Conservation (phyloP, 106 monocot species). For the Dioscorea dumetorum region DNA sequence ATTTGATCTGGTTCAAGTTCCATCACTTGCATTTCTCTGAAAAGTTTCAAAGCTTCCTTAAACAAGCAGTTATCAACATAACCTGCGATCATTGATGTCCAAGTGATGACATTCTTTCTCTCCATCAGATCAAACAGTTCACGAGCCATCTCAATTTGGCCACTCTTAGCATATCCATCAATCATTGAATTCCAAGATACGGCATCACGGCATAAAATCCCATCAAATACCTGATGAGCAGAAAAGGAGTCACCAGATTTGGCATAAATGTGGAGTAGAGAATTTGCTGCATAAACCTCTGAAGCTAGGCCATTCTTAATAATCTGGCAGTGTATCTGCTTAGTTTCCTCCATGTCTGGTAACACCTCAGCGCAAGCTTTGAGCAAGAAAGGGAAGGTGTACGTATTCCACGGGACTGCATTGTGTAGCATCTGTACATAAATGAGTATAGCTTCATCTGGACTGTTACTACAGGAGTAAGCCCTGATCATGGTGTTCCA, state of each 20-base stretch:
- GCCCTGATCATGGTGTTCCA: constrained; percentile 22
- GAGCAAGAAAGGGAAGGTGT: constrained; percentile 25
- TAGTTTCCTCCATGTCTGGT: background rate
- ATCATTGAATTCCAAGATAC: constrained; percentile 14
- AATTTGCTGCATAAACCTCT: constrained; percentile 14
- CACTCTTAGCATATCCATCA: constrained; percentile 8
- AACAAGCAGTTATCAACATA: constrained; percentile 3
- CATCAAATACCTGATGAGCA: background rate
- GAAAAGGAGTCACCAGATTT: background rate
- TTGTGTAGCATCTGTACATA: constrained; percentile 9
- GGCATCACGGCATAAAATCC: background rate
- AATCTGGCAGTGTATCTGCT: constrained; percentile 8
- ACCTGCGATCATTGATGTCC: constrained; percentile 16
- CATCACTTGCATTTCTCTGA: background rate
- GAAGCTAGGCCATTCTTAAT: constrained; percentile 9
- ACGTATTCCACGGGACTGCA: background rate
- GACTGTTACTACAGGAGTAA: background rate
- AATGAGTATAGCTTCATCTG: background rate
- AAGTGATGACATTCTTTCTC: constrained; percentile 11
- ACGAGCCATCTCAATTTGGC: constrained; percentile 2
- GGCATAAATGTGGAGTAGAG: constrained; percentile 12
- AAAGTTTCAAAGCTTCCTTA: constrained; percentile 14
- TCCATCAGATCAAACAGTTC: constrained; percentile 12
- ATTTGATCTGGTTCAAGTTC: constrained; percentile 1
- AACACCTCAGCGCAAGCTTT: constrained; percentile 4